Evolutionary conservation across 805 yeast genomes (phyloP).

Genomic region (Huiozyma naganishii): DNA sequence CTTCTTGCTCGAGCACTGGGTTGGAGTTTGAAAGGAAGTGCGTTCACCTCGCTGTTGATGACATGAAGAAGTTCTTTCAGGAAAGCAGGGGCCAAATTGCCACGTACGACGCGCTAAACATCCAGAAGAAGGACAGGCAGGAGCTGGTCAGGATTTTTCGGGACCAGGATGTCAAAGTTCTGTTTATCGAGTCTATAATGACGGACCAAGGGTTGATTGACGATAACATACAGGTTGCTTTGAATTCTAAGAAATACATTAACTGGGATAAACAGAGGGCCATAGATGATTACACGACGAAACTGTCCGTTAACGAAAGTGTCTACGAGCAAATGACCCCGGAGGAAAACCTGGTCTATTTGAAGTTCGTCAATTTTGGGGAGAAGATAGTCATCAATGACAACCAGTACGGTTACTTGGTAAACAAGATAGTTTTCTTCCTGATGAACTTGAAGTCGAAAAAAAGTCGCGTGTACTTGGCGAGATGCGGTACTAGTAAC

Average conservation of each 20-base stretch:
- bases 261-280: constrained; percentile 71
- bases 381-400: constrained; percentile 74
- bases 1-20: constrained; percentile 34
- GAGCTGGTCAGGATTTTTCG: constrained; percentile 45
- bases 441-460: constrained; percentile 84
- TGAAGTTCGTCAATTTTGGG: constrained; percentile 86
- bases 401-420: constrained; percentile 76
- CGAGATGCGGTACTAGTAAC: constrained; percentile 54
- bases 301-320: constrained; percentile 58
- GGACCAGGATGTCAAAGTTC: constrained; percentile 53
- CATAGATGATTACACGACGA: constrained; percentile 59
- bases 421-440: constrained; percentile 84
- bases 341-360: constrained; percentile 52
- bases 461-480: constrained; percentile 89
- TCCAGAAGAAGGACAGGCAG: constrained; percentile 55
- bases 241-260: constrained; percentile 75
- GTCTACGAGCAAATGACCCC: constrained; percentile 60
- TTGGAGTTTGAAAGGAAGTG: constrained; percentile 45
- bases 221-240: constrained; percentile 75
- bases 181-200: constrained; percentile 81
- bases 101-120: constrained; percentile 91
- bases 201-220: constrained; percentile 60
- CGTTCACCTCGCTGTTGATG: constrained; percentile 52
- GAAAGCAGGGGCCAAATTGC: constrained; percentile 87
- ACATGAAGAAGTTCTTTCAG: constrained; percentile 59